phyloP scores from a whole-genome alignment of 169 alveolate species.

The Cryptosporidium parvum region DNA sequence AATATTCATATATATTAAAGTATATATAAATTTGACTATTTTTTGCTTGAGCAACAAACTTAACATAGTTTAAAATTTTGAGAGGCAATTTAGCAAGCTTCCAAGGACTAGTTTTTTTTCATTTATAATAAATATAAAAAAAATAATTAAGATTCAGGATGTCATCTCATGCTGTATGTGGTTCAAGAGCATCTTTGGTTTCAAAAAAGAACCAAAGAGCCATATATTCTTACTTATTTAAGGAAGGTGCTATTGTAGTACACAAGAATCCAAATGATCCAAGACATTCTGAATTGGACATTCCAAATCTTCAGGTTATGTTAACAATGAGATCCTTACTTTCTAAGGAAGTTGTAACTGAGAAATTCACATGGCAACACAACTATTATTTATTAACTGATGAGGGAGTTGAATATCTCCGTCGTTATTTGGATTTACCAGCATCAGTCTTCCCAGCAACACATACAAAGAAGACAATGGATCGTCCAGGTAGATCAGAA shows the following conservation, averaged over 20 bases:
- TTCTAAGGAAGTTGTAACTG: constrained; percentile 89
- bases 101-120: not conserved
- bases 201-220: constrained; percentile 74
- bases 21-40: not conserved
- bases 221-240: constrained; percentile 50
- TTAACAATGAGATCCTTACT: constrained; percentile 89
- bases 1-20: not conserved
- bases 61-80: not conserved
- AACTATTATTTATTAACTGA: constrained; percentile 89
- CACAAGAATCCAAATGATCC: constrained; percentile 88
- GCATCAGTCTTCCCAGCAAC: constrained; percentile 95
- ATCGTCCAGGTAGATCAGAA: constrained; percentile 67
- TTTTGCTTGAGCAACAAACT: not conserved
- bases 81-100: not conserved
- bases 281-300: constrained; percentile 86
- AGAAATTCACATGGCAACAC: constrained; percentile 92
- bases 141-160: constrained; percentile 26
- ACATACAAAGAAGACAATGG: constrained; percentile 86
- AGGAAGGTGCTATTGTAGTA: constrained; percentile 90
- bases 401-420: constrained; percentile 89
- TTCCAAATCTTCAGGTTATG: constrained; percentile 92
- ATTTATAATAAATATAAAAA: not conserved
- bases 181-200: constrained; percentile 76
- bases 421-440: constrained; percentile 91
- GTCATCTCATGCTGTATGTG: constrained; percentile 75